Evolutionary conservation across 1,139 yeast species (phyloP).

Genomic region (Taiozyma sp.): DNA sequence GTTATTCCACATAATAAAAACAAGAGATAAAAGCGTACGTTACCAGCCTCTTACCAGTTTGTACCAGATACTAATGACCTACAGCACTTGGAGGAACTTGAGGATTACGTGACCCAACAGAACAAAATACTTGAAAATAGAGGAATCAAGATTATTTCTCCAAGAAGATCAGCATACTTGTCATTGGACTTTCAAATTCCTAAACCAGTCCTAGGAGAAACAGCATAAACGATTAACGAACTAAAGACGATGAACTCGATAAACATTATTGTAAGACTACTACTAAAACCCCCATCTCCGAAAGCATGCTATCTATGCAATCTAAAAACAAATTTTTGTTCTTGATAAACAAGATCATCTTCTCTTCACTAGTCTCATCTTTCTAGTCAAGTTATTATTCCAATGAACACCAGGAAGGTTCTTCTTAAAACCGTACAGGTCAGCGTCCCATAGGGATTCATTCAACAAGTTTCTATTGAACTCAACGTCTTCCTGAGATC

Average conservation of each 20-base stretch:
- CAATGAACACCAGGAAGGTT: constrained; percentile 35
- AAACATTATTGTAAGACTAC: no score
- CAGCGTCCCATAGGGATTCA: constrained; percentile 31
- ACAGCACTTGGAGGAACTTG: constrained; percentile 37
- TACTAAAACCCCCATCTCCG: background rate
- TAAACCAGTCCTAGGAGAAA: constrained; percentile 6
- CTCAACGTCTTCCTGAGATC: constrained; percentile 13
- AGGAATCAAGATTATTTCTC: constrained; percentile 45
- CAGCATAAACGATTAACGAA: background rate
- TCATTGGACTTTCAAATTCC: constrained; percentile 35
- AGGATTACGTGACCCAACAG: constrained; percentile 38
- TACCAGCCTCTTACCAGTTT: background rate
- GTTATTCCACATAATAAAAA: constrained; percentile 26
- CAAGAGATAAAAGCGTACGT: constrained; percentile 22
- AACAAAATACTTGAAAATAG: constrained; percentile 31
- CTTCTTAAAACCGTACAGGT: constrained; percentile 34
- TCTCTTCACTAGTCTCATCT: constrained; percentile 26
- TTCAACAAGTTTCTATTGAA: constrained; percentile 27
- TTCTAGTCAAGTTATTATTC: constrained; percentile 34
- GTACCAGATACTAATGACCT: constrained; percentile 15
- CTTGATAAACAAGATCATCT: background rate
- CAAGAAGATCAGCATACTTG: constrained; percentile 54
- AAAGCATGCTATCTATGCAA: background rate
- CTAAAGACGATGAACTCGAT: background rate
- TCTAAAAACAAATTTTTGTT: no score